phyloP scores from a whole-genome alignment of 2,329 filamentous ascomycete genomes.

The Exophiala sp. region DNA sequence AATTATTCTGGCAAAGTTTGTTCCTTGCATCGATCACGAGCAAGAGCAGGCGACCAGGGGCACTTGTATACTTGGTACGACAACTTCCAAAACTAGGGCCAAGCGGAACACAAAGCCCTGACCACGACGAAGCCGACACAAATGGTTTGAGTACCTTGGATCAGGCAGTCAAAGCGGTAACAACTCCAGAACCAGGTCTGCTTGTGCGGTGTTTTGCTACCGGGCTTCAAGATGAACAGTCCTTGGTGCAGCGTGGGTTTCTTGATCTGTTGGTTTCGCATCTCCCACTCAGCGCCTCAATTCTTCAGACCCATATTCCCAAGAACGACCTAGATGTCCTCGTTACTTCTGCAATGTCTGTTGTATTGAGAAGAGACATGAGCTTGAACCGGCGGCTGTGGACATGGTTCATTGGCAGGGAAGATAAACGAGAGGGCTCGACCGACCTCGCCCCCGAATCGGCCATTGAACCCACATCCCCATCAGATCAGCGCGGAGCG shows the following conservation, averaged over 20 bases:
- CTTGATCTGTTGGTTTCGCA: slow-evolving; percentile 88
- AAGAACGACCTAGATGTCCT: slow-evolving; percentile 72
- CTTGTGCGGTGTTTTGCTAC: slow-evolving; percentile 87
- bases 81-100: slow-evolving; percentile 65
- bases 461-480: slow-evolving; percentile 2
- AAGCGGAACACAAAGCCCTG: slow-evolving; percentile 29
- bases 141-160: slow-evolving; percentile 42
- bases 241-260: slow-evolving; percentile 89
- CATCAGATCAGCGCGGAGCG: slow-evolving; percentile 11
- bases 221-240: slow-evolving; percentile 77
- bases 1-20: slow-evolving; percentile 98
- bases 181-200: slow-evolving; percentile 83
- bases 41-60: slow-evolving; percentile 73
- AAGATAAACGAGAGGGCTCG: slow-evolving; percentile 32
- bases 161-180: slow-evolving; percentile 58
- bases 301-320: slow-evolving; percentile 70
- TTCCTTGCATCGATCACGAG: slow-evolving; percentile 91
- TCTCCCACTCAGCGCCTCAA: slow-evolving; percentile 73
- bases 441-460: slow-evolving; percentile 7
- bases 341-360: slow-evolving; percentile 73
- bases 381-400: slow-evolving; percentile 91
- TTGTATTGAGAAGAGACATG: slow-evolving; percentile 90
- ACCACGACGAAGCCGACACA: slow-evolving; percentile 29
- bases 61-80: slow-evolving; percentile 76
- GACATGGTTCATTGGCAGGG: slow-evolving; percentile 90